phyloP scores from a whole-genome alignment of 305 asterid species.

The Lippia alba region DNA sequence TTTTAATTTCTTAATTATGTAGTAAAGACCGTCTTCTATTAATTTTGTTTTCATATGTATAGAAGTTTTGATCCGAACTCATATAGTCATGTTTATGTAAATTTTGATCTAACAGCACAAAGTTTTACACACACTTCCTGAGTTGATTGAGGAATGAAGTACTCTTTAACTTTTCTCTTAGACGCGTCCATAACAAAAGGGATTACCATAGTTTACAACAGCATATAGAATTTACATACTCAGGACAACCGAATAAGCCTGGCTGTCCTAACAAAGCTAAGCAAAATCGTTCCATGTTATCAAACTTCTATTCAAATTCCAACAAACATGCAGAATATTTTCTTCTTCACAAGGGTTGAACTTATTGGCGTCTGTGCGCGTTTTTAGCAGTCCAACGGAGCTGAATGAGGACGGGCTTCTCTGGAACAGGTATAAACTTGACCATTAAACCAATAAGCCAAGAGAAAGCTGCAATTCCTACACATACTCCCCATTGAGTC shows the following conservation, averaged over 20 bases:
- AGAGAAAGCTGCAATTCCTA: constrained; percentile 12
- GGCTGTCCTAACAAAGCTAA: too few species aligned
- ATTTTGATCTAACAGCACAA: background rate
- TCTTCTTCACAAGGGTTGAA: background rate
- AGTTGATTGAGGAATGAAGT: too few species aligned
- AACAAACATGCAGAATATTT: background rate
- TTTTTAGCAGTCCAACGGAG: too few species aligned
- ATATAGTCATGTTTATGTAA: background rate
- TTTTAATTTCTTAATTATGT: too few species aligned
- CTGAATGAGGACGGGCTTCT: background rate
- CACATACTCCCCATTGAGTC: background rate
- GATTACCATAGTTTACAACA: background rate
- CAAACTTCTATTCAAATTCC: background rate
- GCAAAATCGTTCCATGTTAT: background rate
- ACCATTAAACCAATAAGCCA: background rate
- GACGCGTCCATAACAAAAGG: background rate
- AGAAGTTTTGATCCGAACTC: background rate
- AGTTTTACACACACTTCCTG: too few species aligned
- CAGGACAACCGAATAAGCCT: background rate
- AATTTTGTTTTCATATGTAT: too few species aligned
- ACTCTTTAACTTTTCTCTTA: too few species aligned
- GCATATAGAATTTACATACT: background rate
- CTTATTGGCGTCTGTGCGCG: too few species aligned
- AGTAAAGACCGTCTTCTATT: too few species aligned
- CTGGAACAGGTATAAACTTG: background rate